Conservation (phyloP, 176 grass and related monocot genomes). For the Eleusine indica region DNA sequence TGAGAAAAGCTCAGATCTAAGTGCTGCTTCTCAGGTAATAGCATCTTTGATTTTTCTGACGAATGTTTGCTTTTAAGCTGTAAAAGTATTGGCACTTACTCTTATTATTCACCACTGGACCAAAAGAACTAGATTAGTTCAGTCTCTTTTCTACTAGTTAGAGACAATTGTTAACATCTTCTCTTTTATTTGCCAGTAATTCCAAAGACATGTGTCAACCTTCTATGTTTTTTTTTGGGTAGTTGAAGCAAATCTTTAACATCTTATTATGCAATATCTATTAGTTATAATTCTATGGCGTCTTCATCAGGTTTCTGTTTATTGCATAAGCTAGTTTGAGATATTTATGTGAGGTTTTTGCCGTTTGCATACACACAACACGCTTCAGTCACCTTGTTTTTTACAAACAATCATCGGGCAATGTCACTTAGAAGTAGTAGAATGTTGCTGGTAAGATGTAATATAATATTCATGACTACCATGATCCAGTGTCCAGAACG, state of each 20-base stretch:
- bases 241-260: conserved; percentile 6
- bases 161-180: background rate
- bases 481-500: conserved; percentile 6
- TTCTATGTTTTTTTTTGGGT: background rate
- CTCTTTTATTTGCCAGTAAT: background rate
- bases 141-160: background rate
- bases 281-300: background rate
- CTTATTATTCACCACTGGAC: conserved; percentile 2
- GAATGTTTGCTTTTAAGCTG: background rate
- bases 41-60: conserved; percentile 26
- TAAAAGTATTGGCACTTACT: conserved; percentile 12
- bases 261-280: background rate
- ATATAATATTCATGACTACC: background rate
- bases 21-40: conserved; percentile 94
- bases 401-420: background rate
- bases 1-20: conserved; percentile 97
- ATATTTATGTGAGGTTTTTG: background rate
- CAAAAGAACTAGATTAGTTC: background rate
- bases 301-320: background rate
- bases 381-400: background rate
- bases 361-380: background rate
- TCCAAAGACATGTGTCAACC: background rate
- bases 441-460: conserved; percentile 5
- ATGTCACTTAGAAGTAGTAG: background rate
- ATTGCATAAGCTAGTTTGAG: background rate